phyloP scores from a whole-genome alignment of 495 filamentous ascomycete genomes.

The Beverwykella pulmonaria region DNA sequence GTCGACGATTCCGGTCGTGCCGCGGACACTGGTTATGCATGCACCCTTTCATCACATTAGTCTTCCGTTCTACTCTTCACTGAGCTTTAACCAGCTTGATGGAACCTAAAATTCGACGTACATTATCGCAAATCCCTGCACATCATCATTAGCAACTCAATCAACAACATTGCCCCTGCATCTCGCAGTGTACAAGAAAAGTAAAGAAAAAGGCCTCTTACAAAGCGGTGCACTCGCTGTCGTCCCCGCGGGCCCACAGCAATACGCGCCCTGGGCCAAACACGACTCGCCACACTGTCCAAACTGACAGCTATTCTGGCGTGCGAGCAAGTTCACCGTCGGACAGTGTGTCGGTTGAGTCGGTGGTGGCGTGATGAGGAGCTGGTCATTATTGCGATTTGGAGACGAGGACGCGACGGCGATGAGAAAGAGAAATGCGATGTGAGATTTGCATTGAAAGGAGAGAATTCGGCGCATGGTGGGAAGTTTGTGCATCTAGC shows the following conservation, averaged over 20 bases:
- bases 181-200: no score
- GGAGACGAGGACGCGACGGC: conserved; percentile 3
- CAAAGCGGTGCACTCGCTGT: conserved; percentile 22
- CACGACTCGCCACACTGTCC: conserved; percentile 22
- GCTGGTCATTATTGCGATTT: conserved; percentile 6
- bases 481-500: no score
- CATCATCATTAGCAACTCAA: background rate
- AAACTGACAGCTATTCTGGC: conserved; percentile 20
- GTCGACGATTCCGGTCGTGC: conserved; percentile 30
- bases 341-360: conserved; percentile 16
- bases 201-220: background rate
- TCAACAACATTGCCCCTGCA: background rate
- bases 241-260: conserved; percentile 31
- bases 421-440: background rate
- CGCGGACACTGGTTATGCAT: conserved; percentile 28
- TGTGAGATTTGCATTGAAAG: no score
- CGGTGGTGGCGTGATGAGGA: conserved; percentile 19
- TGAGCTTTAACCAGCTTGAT: no score
- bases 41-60: conserved; percentile 16
- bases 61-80: no score
- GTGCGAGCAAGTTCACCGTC: conserved; percentile 2
- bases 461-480: no score
- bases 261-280: conserved; percentile 29
- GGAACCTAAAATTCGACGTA: background rate
- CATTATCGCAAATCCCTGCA: conserved; percentile 33